Evolutionary conservation across 2,329 filamentous ascomycete species (phyloP), one percentile per base, ranked within the genome.

Genomic region (Dothistroma pini): DNA sequence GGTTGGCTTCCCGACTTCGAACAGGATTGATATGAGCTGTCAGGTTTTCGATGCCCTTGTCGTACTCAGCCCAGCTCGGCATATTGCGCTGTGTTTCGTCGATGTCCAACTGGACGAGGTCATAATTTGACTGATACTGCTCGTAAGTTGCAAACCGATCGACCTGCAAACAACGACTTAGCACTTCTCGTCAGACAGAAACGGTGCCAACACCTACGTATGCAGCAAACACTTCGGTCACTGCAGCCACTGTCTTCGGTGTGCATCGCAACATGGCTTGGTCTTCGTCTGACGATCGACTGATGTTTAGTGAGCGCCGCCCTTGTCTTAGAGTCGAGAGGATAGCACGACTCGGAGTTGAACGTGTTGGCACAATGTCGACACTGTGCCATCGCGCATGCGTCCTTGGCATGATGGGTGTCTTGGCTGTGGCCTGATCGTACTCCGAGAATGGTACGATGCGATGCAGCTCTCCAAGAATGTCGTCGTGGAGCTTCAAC

Each of bases 41-140:
- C 41, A 97, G 77, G 12, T 89, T 86, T 75, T 97, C 93, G 1
- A 97, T 84, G 0, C 93, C 95, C 70, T 86, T 88, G 70, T 96
- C 92, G 71, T 92, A 93, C 5, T 85, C 83, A 50, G 87, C 83
- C 90, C 91, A 96, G 55, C 89, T 83, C 86, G 86, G 67, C 90
- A 67, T 83, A 7, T 83, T 84, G 61, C 86, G 84, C 64, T 89
- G 86, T 16, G 88, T 82, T 29, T 87, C 82, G 35, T 87, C 85
- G 38, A 96, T 79, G 65, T 96, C 91, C 65, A 89, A 86, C 52
- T 89, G 86, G 80, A 97, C 89, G 66, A 91, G 82, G 67, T 96
- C 91, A 75, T 95, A 96, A 72, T 93, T 93, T 56, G 89, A 89
- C 38, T 90, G 90, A 73, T 96, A 99, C 69, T 96, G 90, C 76